Conservation (phyloP, 345 rosid genomes). For the Populus nigra region DNA sequence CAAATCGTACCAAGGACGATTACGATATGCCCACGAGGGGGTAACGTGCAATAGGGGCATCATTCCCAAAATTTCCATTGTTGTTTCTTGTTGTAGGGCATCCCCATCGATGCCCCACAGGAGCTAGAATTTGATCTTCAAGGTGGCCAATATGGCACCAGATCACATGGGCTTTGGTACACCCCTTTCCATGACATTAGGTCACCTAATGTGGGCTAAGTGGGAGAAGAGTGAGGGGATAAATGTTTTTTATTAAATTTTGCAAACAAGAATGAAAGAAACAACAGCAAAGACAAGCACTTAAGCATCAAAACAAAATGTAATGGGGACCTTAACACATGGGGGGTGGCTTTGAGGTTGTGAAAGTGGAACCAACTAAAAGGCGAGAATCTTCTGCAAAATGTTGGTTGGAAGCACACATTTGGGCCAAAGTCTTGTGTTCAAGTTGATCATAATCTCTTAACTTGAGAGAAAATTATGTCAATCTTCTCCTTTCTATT, state of each 20-base stretch:
- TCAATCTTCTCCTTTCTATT: not conserved
- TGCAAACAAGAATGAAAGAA: slow-evolving; percentile 31
- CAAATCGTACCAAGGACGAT: slow-evolving; percentile 40
- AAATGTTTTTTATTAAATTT: not conserved
- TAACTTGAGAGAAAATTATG: not conserved
- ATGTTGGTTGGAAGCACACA: slow-evolving; percentile 58
- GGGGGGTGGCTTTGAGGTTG: slow-evolving; percentile 50
- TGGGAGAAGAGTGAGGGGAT: slow-evolving; percentile 16
- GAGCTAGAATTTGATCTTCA: slow-evolving; percentile 18
- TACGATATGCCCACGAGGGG: slow-evolving; percentile 46
- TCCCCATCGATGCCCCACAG: slow-evolving; percentile 26
- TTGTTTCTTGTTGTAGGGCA: slow-evolving; percentile 19
- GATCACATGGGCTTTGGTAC: slow-evolving; percentile 42
- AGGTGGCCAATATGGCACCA: slow-evolving; percentile 34
- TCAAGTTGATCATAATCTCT: not conserved
- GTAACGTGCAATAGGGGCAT: slow-evolving; percentile 46
- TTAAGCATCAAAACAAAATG: slow-evolving; percentile 43
- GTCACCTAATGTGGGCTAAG: slow-evolving; percentile 35
- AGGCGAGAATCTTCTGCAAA: slow-evolving; percentile 44
- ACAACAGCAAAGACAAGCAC: slow-evolving; percentile 68
- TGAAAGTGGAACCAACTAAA: slow-evolving; percentile 56
- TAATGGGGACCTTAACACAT: slow-evolving; percentile 82
- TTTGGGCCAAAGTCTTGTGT: slow-evolving; percentile 18
- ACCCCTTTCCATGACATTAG: slow-evolving; percentile 19
- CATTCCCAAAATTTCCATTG: slow-evolving; percentile 7